Percentiles rank a stretch among this genome's conserved stretches.
phyloP scores from a whole-genome alignment of 257 asterid genomes.

The Jacaranda mimosifolia region DNA sequence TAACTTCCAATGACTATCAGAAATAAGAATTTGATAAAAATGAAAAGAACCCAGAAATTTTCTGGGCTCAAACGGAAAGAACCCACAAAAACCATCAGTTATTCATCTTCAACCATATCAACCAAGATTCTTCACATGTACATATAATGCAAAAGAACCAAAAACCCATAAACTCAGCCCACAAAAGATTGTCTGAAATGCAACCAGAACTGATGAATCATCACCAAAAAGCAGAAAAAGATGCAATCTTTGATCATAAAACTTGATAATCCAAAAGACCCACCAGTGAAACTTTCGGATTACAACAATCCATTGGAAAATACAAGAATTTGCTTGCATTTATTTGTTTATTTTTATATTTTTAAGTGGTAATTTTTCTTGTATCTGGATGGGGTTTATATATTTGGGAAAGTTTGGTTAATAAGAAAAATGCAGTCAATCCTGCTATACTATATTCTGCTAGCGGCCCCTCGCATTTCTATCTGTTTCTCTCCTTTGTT shows the following conservation, averaged over 20 bases:
- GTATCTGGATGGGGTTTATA: slow-evolving; percentile 40
- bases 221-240: slow-evolving; percentile 28
- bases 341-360: background rate
- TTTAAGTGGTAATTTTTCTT: background rate
- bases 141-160: slow-evolving; percentile 20
- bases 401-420: slow-evolving; percentile 29
- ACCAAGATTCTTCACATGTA: slow-evolving; percentile 30
- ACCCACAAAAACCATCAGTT: slow-evolving; percentile 34
- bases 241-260: slow-evolving; percentile 25
- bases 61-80: slow-evolving; percentile 14
- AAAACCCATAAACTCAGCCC: slow-evolving; percentile 30
- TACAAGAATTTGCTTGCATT: slow-evolving; percentile 28
- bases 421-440: slow-evolving; percentile 37
- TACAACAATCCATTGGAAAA: slow-evolving; percentile 35
- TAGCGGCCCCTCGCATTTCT: slow-evolving; percentile 67
- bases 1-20: slow-evolving; percentile 33
- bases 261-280: slow-evolving; percentile 26
- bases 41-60: slow-evolving; percentile 28
- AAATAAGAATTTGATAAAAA: slow-evolving; percentile 1
- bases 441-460: slow-evolving; percentile 32
- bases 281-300: slow-evolving; percentile 48
- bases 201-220: slow-evolving; percentile 37
- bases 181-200: slow-evolving; percentile 24
- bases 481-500: slow-evolving; percentile 56
- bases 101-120: slow-evolving; percentile 35